These are phyloP conservation scores for Leishmania guyanensis DNA, from an alignment of 208 protist species.

Conservation along the genomic window DNA sequence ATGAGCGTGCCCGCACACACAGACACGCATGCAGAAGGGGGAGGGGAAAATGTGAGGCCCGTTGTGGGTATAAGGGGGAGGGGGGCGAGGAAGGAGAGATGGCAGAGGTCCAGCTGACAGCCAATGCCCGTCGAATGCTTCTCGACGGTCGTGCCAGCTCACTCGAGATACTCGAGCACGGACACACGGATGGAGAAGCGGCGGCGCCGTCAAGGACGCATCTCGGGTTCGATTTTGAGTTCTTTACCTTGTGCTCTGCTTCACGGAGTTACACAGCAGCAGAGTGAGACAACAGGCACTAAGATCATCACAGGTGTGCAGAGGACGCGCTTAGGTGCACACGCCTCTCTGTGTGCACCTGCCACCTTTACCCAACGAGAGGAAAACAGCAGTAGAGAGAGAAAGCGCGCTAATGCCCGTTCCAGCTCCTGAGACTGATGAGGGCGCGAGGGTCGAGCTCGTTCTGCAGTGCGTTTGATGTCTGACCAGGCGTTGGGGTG, in stretches of 20 bases:
- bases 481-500: conserved; percentile 79
- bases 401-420: conserved; percentile 48
- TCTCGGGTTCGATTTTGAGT: background rate
- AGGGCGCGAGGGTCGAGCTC: conserved; percentile 77
- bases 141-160: background rate
- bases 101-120: background rate
- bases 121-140: background rate
- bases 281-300: background rate
- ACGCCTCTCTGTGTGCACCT: background rate
- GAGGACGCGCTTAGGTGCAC: too few relatives aligned
- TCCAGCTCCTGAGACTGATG: conserved; percentile 67
- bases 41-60: background rate
- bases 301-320: background rate
- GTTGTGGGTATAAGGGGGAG: background rate
- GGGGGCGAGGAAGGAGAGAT: background rate
- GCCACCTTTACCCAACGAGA: background rate
- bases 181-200: background rate
- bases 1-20: background rate
- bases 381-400: background rate
- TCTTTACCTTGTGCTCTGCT: background rate
- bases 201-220: background rate
- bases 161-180: background rate
- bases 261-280: background rate
- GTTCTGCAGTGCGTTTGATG: conserved; percentile 77
- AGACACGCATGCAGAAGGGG: background rate